Evolutionary conservation across 163 green algal species (phyloP), one percentile per base, ranked within the genome.

Genomic region (Prototheca cutis): DNA sequence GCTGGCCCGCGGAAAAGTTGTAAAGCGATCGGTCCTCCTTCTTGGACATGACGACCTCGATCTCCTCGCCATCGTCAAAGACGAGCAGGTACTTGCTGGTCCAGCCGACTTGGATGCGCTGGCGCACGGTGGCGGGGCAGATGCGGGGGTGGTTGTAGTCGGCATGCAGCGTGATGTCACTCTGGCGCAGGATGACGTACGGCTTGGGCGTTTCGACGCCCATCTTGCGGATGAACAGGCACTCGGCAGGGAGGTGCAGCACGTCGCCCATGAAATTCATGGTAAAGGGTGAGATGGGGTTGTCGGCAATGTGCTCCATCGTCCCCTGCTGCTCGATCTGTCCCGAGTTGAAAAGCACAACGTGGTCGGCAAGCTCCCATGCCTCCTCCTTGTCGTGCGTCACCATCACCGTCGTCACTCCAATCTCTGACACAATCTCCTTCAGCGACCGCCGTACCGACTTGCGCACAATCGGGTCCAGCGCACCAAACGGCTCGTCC

Each of bases 341-440:
- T 7, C 77, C 74, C 8, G 71, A 67, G 67, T 89, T 88, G 75
- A 92, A 89, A 34, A 92, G 76, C 25, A 87, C 79, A 6, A 90
- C 81, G 29, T 84, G 72, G 70, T 94, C 86, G 25, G 86, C 84
- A 32, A 94, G 65, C 67, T 91, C 84, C 70, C 88, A 94, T 0
- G 85, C 85, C 74, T 93, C 85, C 59, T 91, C 84, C 70, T 91
- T 82, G 77, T 94, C 86, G 65, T 94, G 86, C 0, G 86, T 93
- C 23, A 94, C 86, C 13, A 93, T 76, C 60, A 94, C 82, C 63
- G 76, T 87, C 25, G 84, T 89, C 4, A 89, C 74, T 25, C 85
- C 84, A 23, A 93, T 67, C 21, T 66, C 72, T 55, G 68, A 59
- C 57, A 93, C 80, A 59, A 94, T 88, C 56, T 84, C 71, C 49